Evolutionary conservation across 176 grass and related monocot genomes (phyloP), one percentile per base, ranked within the genome.

Genomic region (Paspalum notatum): DNA sequence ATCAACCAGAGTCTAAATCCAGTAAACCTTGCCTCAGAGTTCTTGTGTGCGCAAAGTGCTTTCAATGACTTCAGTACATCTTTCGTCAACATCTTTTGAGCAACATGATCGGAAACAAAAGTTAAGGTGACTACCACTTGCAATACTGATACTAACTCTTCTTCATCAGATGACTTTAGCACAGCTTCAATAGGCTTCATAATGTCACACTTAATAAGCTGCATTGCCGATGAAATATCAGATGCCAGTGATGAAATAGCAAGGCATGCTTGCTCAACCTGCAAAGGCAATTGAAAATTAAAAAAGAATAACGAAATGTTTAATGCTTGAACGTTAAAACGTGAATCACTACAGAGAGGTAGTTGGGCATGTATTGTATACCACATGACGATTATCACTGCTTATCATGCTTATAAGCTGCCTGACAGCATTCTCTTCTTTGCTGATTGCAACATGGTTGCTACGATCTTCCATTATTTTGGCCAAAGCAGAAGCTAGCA

Each of bases 401-500:
- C 90, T 94, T 84, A 94, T 92, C 95, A 98, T 98, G 89, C 91
- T 94, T 82, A 94, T 98, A 80, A 94, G 89, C 83, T 92, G 95
- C 45, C 92, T 73, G 59, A 95, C 76, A 70, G 90, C 95, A 94
- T 87, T 98, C 71, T 95, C 95, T 84, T 98, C 95, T 89, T 95
- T 98, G 86, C 86, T 93, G 73, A 98, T 93, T 41, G 92, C 92
- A 49, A 88, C 73, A 82, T 88, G 90, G 82, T 94, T 98, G 78
- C 56, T 89, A 71, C 69, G 92, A 79, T 98, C 95, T 87, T 94
- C 85, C 95, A 93, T 92, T 88, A 98, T 89, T 93, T 91, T 94
- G 2, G 95, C 88, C 75, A 98, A 81, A 62, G 95, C 90, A 87
- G 95, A 98, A 71, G 95, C 95, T 55, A 98, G 84, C 63, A 98